A percentile compares a stretch with the other conserved stretches of the same genome.
Evolutionary conservation across 2,329 filamentous ascomycete species (phyloP).

Genomic region (Ceratocystis lukuohia): DNA sequence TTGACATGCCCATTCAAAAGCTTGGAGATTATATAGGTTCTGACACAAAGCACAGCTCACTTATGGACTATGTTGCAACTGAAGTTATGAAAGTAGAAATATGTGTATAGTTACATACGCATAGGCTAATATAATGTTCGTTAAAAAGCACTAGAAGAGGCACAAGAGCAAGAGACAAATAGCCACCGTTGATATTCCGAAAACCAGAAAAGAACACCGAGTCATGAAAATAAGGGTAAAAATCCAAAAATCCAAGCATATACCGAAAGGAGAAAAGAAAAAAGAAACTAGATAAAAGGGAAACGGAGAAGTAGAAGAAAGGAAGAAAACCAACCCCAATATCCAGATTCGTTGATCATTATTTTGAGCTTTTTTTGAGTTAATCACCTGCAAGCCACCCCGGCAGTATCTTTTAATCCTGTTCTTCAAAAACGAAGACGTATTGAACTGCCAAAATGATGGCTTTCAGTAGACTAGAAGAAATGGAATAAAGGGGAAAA

Average conservation of each 20-base stretch:
- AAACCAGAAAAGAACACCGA: background rate
- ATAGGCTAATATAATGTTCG: background rate
- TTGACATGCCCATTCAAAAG: background rate
- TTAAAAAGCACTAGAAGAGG: background rate
- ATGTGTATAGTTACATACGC: background rate
- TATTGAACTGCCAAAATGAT: background rate
- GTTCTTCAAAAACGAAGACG: conserved; percentile 7
- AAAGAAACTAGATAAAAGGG: background rate
- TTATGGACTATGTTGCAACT: background rate
- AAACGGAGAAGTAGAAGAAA: background rate
- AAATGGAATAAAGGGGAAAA: background rate
- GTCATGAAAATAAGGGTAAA: background rate
- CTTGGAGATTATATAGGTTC: background rate
- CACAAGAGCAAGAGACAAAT: background rate
- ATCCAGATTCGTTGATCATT: background rate
- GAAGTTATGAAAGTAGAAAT: background rate
- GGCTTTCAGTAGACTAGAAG: background rate
- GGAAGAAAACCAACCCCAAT: background rate
- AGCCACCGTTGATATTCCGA: conserved; percentile 3
- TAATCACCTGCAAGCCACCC: background rate
- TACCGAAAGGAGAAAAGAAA: conserved; percentile 3
- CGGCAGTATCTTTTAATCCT: background rate
- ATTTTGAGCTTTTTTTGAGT: background rate
- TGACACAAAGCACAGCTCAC: background rate
- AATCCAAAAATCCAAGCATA: background rate